Conservation (phyloP, 1,284 basidiomycete genomes). For the Sanguinoderma infundibulare region DNA sequence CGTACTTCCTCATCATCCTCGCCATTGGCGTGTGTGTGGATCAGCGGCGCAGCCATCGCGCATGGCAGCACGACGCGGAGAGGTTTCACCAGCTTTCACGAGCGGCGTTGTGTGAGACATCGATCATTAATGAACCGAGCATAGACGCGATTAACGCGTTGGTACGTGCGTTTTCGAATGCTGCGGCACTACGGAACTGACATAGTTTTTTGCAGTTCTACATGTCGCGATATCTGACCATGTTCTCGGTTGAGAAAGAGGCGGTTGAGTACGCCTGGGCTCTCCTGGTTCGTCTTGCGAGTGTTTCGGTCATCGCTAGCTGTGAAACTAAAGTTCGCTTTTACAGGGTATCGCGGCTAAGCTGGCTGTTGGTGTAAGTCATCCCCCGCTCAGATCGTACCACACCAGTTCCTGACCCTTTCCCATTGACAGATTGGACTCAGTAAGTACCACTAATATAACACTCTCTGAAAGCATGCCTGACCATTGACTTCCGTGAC, state of each 20-base stretch:
- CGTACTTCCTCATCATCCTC: constrained; percentile 66
- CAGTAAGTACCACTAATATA: constrained; percentile 43
- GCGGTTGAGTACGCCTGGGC: constrained; percentile 72
- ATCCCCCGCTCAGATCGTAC: constrained; percentile 13
- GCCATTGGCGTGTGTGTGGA: constrained; percentile 67
- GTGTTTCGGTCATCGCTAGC: constrained; percentile 17
- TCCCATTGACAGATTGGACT: constrained; percentile 54
- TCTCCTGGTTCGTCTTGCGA: constrained; percentile 54
- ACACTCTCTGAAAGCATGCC: not conserved
- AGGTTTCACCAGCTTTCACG: constrained; percentile 64
- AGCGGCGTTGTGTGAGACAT: constrained; percentile 61
- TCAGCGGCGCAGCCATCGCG: constrained; percentile 47
- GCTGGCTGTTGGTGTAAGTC: constrained; percentile 57
- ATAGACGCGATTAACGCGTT: constrained; percentile 67
- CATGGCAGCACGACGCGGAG: constrained; percentile 58
- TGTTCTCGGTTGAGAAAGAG: constrained; percentile 70
- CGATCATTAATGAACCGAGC: constrained; percentile 68
- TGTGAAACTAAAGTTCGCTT: not conserved
- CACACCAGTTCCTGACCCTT: constrained; percentile 15
- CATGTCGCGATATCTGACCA: constrained; percentile 73
- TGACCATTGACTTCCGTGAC: constrained; percentile 6
- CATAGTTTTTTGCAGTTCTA: constrained; percentile 53
- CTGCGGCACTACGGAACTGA: constrained; percentile 1
- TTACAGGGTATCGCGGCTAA: constrained; percentile 36
- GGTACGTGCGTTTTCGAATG: constrained; percentile 42